Percentiles rank a stretch among this genome's conserved stretches.
Conservation (phyloP, 2,329 filamentous ascomycete species). For the Beauveria medogensis region DNA sequence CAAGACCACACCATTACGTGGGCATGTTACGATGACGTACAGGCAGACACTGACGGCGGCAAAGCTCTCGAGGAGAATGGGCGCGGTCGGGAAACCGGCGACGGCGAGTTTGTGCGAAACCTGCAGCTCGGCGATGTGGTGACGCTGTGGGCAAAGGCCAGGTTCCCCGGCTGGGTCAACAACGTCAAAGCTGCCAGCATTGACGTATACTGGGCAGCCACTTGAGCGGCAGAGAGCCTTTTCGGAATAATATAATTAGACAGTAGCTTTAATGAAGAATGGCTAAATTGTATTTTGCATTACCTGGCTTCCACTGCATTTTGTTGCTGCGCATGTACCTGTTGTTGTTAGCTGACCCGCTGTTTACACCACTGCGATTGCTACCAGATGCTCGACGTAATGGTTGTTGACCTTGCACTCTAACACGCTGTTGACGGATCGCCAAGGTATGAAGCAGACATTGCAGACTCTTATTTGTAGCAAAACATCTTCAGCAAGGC, state of each 20-base stretch:
- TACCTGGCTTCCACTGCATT: background rate
- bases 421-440: background rate
- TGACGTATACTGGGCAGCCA: slow-evolving; percentile 51
- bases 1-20: slow-evolving; percentile 43
- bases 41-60: slow-evolving; percentile 33
- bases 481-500: background rate
- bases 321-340: background rate
- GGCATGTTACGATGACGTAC: slow-evolving; percentile 41
- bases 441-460: background rate
- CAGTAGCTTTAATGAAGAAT: background rate
- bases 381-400: background rate
- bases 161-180: slow-evolving; percentile 49
- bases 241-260: background rate
- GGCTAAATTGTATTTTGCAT: background rate
- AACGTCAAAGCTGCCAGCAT: slow-evolving; percentile 40
- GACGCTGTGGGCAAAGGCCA: slow-evolving; percentile 52
- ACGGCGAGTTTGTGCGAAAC: slow-evolving; percentile 47
- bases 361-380: background rate
- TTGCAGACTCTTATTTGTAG: background rate
- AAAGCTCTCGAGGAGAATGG: slow-evolving; percentile 33
- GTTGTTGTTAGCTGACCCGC: background rate
- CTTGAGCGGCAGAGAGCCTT: background rate
- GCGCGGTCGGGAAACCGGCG: slow-evolving; percentile 40
- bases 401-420: background rate
- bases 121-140: slow-evolving; percentile 53